Conservation (phyloP, 768 basidiomycete genomes). For the Phlebiopsis gigantea region DNA sequence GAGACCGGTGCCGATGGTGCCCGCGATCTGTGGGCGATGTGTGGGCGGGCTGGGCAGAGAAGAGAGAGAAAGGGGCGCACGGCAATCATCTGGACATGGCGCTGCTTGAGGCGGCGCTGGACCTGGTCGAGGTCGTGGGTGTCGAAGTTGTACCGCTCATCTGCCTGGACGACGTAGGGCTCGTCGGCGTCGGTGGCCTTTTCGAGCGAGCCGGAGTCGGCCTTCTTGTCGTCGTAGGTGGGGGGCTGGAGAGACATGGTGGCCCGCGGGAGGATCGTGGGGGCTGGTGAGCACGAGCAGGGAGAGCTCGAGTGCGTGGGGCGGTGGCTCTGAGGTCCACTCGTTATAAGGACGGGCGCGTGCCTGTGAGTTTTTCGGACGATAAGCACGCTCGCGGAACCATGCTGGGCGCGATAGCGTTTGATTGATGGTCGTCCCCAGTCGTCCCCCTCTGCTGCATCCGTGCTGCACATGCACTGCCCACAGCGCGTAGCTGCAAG, state of each 20-base stretch:
- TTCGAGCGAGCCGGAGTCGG: conserved; percentile 19
- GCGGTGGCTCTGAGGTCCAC: not conserved
- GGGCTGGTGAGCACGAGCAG: conserved; percentile 7
- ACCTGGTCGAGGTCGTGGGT: conserved; percentile 64
- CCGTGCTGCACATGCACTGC: too few relatives aligned
- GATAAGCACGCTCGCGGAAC: conserved; percentile 6
- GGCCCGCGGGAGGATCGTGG: conserved; percentile 1
- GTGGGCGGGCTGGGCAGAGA: not conserved
- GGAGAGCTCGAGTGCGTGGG: conserved; percentile 12
- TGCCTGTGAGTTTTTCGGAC: conserved; percentile 3
- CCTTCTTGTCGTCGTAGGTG: conserved; percentile 20
- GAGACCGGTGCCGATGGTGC: conserved; percentile 70
- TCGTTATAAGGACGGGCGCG: conserved; percentile 1
- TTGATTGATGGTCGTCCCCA: conserved; percentile 11
- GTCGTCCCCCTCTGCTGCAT: not conserved
- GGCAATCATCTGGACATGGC: conserved; percentile 81
- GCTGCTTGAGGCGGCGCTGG: conserved; percentile 68
- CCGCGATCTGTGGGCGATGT: conserved; percentile 42
- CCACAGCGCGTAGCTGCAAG: too few relatives aligned
- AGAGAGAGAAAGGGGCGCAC: conserved; percentile 30
- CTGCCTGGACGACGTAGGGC: conserved; percentile 19
- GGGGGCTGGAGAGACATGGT: conserved; percentile 10
- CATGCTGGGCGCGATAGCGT: conserved; percentile 5
- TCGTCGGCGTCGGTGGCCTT: conserved; percentile 19
- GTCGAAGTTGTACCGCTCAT: conserved; percentile 40